Evolutionary conservation across 2,329 filamentous ascomycete species (phyloP), one percentile per base, ranked within the genome.

Genomic region (Drechslerella coelobrocha): DNA sequence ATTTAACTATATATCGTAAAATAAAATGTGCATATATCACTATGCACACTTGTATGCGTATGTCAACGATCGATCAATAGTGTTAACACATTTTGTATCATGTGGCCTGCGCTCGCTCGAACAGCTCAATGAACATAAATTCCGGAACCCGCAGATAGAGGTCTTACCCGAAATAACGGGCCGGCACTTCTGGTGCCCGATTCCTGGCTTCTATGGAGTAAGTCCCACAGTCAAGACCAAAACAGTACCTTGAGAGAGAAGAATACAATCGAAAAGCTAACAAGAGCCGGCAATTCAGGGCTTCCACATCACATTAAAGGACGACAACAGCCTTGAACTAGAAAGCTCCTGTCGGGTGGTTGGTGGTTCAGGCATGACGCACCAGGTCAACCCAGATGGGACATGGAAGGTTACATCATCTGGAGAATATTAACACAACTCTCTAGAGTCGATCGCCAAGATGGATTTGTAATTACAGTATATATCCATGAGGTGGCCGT

Each of bases 161-260:
- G 52, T 62, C 21, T 37, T 69, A 5, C 57, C 62, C 12, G 65
- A 69, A 27, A 3, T 69, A 2, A 57, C 51, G 5, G 54, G 14
- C 14, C 17, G 53, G 23, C 52, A 53, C 39, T 17, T 69, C n/a
- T 69, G 57, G 65, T 62, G 34, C 21, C 65, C 65, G 2, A 62
- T 69, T 45, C 65, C 65, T 9, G 65, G 65, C 0, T 69, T 69
- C 39, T 69, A 69, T 17, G 65, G 65, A 8, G 62, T 68, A 50
- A 39, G 57, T 23, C 5, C 34, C 14, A 17, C 27, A 6, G 21
- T 17, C 23, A 14, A n/a, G 9, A 10, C 19, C 29, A 7, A 14
- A 43, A 43, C 31, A 27, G 21, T 27, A 29, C 34, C 10, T n/a
- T 9, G 2, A 27, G n/a, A 5, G 6, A 24, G 5, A 23, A 19